Percentiles rank a stretch among this genome's conserved stretches.
Conservation (phyloP, 306 rosid genomes). For the Comarum palustre region DNA sequence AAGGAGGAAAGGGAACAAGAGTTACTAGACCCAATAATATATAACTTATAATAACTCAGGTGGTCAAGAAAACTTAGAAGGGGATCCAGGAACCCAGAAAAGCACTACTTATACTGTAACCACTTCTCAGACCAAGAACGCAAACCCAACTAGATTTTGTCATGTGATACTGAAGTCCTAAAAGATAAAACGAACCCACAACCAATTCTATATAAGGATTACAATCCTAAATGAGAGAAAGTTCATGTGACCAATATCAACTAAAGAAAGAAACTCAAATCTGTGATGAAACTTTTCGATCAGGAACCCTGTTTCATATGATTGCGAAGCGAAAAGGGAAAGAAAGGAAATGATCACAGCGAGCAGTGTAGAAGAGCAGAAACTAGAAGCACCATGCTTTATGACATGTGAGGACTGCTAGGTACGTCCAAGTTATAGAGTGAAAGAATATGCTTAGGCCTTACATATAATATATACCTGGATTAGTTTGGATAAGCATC, state of each 20-base stretch:
- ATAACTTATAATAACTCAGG: not conserved
- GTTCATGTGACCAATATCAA: constrained; percentile 26
- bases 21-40: not conserved
- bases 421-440: constrained; percentile 39
- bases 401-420: constrained; percentile 33
- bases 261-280: constrained; percentile 24
- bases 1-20: constrained; percentile 34
- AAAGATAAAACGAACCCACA: constrained; percentile 13
- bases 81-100: constrained; percentile 25
- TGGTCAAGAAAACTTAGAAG: constrained; percentile 10
- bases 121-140: not conserved
- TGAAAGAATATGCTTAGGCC: constrained; percentile 25
- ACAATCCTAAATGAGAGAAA: constrained; percentile 23
- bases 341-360: constrained; percentile 21
- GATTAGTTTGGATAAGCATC: constrained; percentile 30
- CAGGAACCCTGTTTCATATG: constrained; percentile 32
- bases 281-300: constrained; percentile 23
- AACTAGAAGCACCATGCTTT: constrained; percentile 28
- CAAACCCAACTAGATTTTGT: constrained; percentile 33
- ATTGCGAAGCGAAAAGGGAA: constrained; percentile 19
- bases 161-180: constrained; percentile 45
- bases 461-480: constrained; percentile 12
- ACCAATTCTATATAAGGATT: not conserved
- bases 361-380: constrained; percentile 12
- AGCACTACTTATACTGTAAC: not conserved